Evolutionary conservation across 768 basidiomycete genomes (phyloP), one percentile per base, ranked within the genome.

Genomic region (Boletus insuetus): DNA sequence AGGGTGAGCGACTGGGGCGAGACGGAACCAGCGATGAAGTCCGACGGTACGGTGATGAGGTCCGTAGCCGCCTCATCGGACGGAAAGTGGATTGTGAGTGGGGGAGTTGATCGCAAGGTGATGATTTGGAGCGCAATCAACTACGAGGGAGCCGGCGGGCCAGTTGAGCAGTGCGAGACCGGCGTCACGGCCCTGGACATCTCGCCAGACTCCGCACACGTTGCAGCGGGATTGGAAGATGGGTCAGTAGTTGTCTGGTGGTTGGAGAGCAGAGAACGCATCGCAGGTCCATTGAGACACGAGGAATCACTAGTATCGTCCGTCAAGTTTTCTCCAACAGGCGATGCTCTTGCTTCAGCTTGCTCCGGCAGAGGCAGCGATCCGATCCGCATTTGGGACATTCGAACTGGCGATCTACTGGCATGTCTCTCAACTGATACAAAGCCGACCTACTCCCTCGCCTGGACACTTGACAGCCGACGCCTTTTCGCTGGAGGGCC

Each of bases 401-500:
- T 26, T 37, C 26, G 37, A 9, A 58, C 56, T 12, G 53, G 59
- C n/a, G 20, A 49, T 8, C 53, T 45, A 46, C 31, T 60, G 10
- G 42, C 43, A 42, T 58, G 17, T 12, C 26, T 60, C 24, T 35
- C 56, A 22, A 16, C 50, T 20, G 42, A 54, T 13, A 19, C n/a
- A 1, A 26, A 32, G 29, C 51, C 53, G 10, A 49, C 50, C 3
- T 42, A 40, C 44, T 55, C 51, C 1, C 48, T 61, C 9, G 40
- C 53, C 12, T 58, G 60, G 57, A 51, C 51, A 13, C 5, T 6
- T 24, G 57, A 53, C 12, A 45, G 51, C 12, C 54, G 11, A 19
- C 54, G 37, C 6, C 51, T 58, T n/a, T 61, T 61, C 32, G 54
- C 57, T 19, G 60, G 53, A 1, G 54, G 54, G 1, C 45, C 53